These are phyloP conservation scores for Tolypocladium guangdongense DNA, from an alignment of 2,329 filamentous ascomycete genomes.

Conservation along the genomic window DNA sequence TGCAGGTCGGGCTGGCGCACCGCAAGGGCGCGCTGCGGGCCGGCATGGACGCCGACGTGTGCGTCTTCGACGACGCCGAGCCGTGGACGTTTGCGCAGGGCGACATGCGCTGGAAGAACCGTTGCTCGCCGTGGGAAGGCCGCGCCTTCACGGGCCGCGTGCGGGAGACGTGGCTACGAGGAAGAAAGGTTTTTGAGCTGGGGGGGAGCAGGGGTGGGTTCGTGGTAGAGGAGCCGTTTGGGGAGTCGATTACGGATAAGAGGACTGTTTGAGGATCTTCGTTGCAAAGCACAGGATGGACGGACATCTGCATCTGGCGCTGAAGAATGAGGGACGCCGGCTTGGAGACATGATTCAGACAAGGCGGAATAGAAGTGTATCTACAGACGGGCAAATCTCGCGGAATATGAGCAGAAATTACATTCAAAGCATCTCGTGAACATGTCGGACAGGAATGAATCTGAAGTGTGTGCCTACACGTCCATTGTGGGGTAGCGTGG, in stretches of 20 bases:
- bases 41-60: constrained; percentile 80
- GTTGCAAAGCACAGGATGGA: background rate
- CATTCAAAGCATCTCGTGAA: background rate
- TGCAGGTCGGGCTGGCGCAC: constrained; percentile 74
- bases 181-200: constrained; percentile 60
- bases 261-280: constrained; percentile 23
- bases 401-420: background rate
- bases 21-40: constrained; percentile 67
- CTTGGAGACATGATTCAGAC: background rate
- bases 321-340: background rate
- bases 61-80: constrained; percentile 79
- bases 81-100: constrained; percentile 62
- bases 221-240: constrained; percentile 34
- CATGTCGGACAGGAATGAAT: background rate
- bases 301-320: background rate
- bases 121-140: constrained; percentile 83
- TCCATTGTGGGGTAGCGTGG: background rate
- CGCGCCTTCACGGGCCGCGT: constrained; percentile 69
- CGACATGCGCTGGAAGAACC: constrained; percentile 92
- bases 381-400: no score
- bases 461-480: no score
- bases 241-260: constrained; percentile 50
- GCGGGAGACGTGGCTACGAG: constrained; percentile 75
- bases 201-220: constrained; percentile 43
- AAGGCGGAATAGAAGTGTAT: background rate